Evolutionary conservation across 2,329 filamentous ascomycete genomes (phyloP), one percentile per base, ranked within the genome.

Genomic region (Periconia sp.): DNA sequence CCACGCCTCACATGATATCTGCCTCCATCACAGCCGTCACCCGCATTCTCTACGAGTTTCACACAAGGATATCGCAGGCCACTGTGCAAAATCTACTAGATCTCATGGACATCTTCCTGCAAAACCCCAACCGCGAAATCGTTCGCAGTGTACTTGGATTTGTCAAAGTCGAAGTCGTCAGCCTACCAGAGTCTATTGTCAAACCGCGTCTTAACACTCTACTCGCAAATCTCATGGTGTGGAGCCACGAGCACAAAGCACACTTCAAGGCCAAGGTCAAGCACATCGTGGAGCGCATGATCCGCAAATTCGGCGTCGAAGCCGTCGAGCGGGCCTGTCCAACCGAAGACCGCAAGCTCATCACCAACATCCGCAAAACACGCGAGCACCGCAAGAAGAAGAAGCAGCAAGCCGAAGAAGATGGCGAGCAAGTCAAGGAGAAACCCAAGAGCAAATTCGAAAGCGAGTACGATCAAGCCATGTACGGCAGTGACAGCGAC

Each of bases 171-270:
- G 95, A 91, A 63, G 86, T 96, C 54, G 91, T 97, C 65, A 88
- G 90, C 54, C 79, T 97, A 30, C 91, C 93, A 0, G 84, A 86
- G 41, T 85, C 89, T 6, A 81, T 96, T 58, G 87, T 99, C 79
- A 81, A 88, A 35, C 87, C 91, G 5, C 85, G 92, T 20, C 84
- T 99, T 35, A 78, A 82, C 31, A 85, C 86, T 0, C 81, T 99
- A 45, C 84, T 99, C 2, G 91, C 92, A 3, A 96, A 96, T 74
- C 81, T 97, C 18, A 91, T 97, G 81, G 86, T 92, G 41, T 99
- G 94, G 93, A 92, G 90, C 70, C 91, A 97, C 74, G 94, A 99
- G 76, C 95, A 99, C 80, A 97, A 97, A 79, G 92, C 92, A 13
- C 92, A 96, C 71, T 94, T 99, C 79, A 91, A 93, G 68, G 88